Conservation (phyloP, 371 early-diverging fungal genomes). For the Rhizopus stolonifer region DNA sequence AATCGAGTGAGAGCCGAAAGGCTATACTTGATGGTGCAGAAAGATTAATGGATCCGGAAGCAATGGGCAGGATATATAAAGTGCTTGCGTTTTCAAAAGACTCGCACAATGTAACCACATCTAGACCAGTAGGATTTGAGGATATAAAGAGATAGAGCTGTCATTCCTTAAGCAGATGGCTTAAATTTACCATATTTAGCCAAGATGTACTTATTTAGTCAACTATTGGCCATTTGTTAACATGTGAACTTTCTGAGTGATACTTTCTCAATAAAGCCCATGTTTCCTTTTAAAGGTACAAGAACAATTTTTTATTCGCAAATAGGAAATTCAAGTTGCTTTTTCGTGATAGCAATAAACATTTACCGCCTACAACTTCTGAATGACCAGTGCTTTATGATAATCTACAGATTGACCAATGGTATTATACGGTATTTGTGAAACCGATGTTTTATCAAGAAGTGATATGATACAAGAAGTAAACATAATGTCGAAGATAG, state of each 20-base stretch:
- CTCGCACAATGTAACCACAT: background rate
- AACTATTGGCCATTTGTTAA: background rate
- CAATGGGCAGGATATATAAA: conserved; percentile 84
- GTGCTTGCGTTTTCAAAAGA: conserved; percentile 67
- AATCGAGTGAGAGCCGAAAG: conserved; percentile 48
- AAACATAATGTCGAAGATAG: background rate
- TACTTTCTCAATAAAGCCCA: conserved; percentile 1
- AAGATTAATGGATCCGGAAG: conserved; percentile 69
- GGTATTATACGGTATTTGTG: background rate
- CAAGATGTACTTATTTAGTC: background rate
- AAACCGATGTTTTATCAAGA: background rate
- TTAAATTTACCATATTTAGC: background rate
- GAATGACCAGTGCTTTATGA: too few species aligned
- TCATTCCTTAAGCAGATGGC: background rate
- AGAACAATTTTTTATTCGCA: background rate
- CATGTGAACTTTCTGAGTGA: background rate
- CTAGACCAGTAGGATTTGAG: conserved; percentile 18
- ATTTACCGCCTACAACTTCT: too few species aligned
- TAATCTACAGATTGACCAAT: too few species aligned
- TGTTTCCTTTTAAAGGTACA: conserved; percentile 3
- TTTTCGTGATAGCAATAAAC: background rate
- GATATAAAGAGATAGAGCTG: background rate
- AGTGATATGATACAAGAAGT: background rate
- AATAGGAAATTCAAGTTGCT: too few species aligned
- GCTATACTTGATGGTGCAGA: conserved; percentile 69